These are phyloP conservation scores for Tolypocladium tundrense DNA, from an alignment of 2,329 filamentous ascomycete species.

Conservation along the genomic window DNA sequence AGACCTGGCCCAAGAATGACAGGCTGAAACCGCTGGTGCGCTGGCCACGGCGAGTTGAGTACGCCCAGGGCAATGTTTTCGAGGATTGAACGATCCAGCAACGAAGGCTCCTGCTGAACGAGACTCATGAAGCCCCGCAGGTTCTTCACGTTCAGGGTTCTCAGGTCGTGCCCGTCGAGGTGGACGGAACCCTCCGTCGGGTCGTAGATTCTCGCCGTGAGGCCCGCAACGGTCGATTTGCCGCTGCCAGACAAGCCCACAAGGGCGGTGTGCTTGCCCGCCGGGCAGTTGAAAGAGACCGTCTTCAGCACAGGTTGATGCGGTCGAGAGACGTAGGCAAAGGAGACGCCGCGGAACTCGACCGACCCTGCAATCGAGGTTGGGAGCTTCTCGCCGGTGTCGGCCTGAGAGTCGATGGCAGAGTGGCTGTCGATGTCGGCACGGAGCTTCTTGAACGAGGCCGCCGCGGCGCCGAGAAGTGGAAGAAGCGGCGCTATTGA, in stretches of 20 bases:
- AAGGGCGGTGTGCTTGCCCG: conserved; percentile 41
- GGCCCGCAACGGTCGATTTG: conserved; percentile 45
- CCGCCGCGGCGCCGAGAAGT: conserved; percentile 46
- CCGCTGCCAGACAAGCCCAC: conserved; percentile 49
- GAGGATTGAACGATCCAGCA: conserved; percentile 35
- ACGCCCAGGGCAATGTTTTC: conserved; percentile 42
- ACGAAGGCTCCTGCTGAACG: conserved; percentile 34
- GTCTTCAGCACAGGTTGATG: conserved; percentile 30
- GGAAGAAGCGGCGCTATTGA: conserved; percentile 53
- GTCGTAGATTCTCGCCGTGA: conserved; percentile 49
- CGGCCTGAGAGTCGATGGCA: conserved; percentile 31
- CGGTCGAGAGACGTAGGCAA: conserved; percentile 33
- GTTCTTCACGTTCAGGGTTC: conserved; percentile 33
- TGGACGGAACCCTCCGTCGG: conserved; percentile 35
- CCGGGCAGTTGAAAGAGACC: conserved; percentile 36
- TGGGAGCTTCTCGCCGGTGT: conserved; percentile 29
- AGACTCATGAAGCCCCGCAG: conserved; percentile 31
- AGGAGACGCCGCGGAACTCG: conserved; percentile 30
- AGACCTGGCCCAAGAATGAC: conserved; percentile 39
- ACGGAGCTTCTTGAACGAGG: conserved; percentile 47
- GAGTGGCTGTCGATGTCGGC: conserved; percentile 45
- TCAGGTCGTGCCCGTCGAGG: conserved; percentile 37
- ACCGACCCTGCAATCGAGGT: conserved; percentile 27
- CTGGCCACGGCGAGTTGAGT: conserved; percentile 29
- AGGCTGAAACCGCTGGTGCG: conserved; percentile 29